These are phyloP conservation scores for Boletellus ananiceps DNA, from an alignment of 768 basidiomycete genomes.

Conservation along the genomic window DNA sequence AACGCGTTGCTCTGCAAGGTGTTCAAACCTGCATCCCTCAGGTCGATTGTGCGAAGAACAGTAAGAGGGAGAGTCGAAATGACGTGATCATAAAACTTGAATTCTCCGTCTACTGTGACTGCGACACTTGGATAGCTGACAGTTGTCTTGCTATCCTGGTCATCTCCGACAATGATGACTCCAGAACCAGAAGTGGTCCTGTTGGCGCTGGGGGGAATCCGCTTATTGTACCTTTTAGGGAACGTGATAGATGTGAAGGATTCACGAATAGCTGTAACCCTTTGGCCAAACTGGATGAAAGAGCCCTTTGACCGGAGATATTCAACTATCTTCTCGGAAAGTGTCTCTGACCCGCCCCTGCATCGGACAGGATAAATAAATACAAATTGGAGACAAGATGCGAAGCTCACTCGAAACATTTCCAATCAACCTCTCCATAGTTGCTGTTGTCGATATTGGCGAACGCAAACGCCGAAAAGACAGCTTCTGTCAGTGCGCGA, in stretches of 20 bases:
- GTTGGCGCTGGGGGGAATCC: too few relatives aligned
- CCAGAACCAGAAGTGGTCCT: too few relatives aligned
- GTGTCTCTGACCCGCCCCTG: conserved; percentile 23
- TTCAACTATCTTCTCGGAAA: conserved; percentile 23
- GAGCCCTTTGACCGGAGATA: conserved; percentile 5
- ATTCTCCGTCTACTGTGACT: conserved; percentile 10
- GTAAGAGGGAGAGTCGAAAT: conserved; percentile 40
- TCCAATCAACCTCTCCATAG: conserved; percentile 20
- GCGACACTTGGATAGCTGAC: neutral
- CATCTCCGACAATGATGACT: too few relatives aligned
- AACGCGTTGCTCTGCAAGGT: conserved; percentile 35
- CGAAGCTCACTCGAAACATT: conserved; percentile 28
- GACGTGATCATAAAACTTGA: conserved; percentile 34
- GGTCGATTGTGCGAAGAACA: conserved; percentile 35
- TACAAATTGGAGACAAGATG: too few relatives aligned
- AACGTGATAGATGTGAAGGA: neutral
- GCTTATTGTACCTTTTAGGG: too few relatives aligned
- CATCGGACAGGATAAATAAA: neutral
- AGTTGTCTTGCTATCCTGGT: neutral
- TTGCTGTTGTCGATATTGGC: neutral
- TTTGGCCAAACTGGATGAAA: conserved; percentile 11
- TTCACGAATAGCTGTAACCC: conserved; percentile 20
- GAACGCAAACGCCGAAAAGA: conserved; percentile 31
- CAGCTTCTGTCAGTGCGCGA: conserved; percentile 31
- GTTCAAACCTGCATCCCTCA: conserved; percentile 22